Conservation (phyloP, 768 basidiomycete species). For the Cystofilobasidium bisporidii region DNA sequence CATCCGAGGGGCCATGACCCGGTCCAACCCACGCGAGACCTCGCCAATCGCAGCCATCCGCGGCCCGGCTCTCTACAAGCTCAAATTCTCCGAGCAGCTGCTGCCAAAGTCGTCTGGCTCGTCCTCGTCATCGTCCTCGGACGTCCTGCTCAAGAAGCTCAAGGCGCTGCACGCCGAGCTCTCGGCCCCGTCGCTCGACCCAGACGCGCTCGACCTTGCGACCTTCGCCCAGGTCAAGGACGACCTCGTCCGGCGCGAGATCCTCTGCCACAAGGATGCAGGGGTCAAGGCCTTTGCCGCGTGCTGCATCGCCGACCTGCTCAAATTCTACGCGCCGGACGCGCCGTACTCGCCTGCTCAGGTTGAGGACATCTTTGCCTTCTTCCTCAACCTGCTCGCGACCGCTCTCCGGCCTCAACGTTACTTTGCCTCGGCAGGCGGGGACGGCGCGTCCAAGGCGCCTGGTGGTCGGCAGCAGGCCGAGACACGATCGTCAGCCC, state of each 20-base stretch:
- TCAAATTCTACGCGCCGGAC: constrained; percentile 89
- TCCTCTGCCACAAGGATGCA: constrained; percentile 87
- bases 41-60: no score
- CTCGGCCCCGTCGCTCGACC: constrained; percentile 58
- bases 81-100: constrained; percentile 70
- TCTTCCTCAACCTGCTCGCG: constrained; percentile 78
- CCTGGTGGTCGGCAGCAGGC: neutral
- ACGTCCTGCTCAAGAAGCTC: constrained; percentile 75
- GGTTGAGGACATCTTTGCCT: constrained; percentile 70
- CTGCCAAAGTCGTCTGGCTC: constrained; percentile 37
- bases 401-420: constrained; percentile 32
- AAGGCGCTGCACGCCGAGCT: constrained; percentile 50
- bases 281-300: constrained; percentile 92
- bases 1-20: neutral
- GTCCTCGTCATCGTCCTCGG: constrained; percentile 41
- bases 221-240: constrained; percentile 62
- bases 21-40: no score
- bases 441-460: neutral
- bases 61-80: constrained; percentile 28
- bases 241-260: constrained; percentile 66
- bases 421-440: neutral
- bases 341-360: constrained; percentile 85
- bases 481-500: neutral
- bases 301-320: constrained; percentile 87
- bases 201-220: constrained; percentile 66